Base-by-base conservation (phyloP, 2,329 filamentous ascomycete species). In the Fusarium bactridioides region DNA sequence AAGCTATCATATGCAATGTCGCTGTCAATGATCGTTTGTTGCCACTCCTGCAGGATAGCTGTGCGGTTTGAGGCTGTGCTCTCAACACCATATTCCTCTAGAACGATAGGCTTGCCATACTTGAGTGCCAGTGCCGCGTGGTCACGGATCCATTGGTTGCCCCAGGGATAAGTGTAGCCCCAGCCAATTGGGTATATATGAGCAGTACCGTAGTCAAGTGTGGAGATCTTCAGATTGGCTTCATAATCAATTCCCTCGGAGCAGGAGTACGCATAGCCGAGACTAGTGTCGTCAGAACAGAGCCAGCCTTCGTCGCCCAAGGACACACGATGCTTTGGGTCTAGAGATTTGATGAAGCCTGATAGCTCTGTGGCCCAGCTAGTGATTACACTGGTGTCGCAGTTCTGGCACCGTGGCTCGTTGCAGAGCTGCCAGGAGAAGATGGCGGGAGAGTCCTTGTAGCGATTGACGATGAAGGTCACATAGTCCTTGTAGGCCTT, bases 381-480 rank as follows among this genome's bases (percentile, higher is more conserved):
- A 4, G 37, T 60, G 8, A 60, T 18, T 3, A 60, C 57, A n/a
- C 47, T 60, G n/a, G 7, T 60, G 1, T 54, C 35, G 47, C 57
- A 43, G 19, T 60, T 60, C n/a, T 60, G 57, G 12, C 57, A 60
- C 5, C 57, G 37, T 29, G 57, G 57, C 10, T 60, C 57, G 11
- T 54, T 60, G 15, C 37, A 60, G 57, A 60, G 57, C n/a, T 60
- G 57, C 57, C 57, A 54, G 13, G 57, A 60, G 31, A 60, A 60
- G 23, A 54, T 54, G 10, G 57, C 57, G 27, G 37, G 37, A 4
- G 57, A 60, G 19, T 60, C 47, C 8, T 54, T 54, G 47, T 60
- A 60, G 1, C 57, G 37, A 35, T 60, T 60, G n/a, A 54, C 47
- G n/a, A 60, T 54, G 15, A 60, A 60, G 10, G 57, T 10, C 0